Evolutionary conservation across 345 rosid species (phyloP).

Genomic region (Camelina neglecta): DNA sequence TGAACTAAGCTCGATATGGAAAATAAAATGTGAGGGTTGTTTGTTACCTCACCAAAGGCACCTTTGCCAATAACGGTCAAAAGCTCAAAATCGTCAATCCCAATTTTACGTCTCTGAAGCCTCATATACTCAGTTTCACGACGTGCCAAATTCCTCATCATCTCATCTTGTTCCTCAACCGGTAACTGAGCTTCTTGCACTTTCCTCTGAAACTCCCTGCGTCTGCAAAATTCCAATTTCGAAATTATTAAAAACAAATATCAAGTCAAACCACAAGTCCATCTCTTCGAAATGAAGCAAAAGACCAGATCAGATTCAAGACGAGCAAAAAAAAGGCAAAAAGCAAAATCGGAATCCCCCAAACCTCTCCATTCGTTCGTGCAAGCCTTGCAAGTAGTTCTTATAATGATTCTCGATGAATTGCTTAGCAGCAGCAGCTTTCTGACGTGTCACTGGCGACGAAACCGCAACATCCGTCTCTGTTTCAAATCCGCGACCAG

Average conservation of each 20-base stretch:
- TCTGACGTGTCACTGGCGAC: slow-evolving; percentile 95
- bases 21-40: neutral
- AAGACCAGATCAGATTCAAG: neutral
- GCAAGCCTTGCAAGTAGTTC: slow-evolving; percentile 89
- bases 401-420: slow-evolving; percentile 98
- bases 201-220: slow-evolving; percentile 76
- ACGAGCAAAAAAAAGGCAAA: too few species aligned
- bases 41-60: slow-evolving; percentile 93
- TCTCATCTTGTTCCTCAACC: slow-evolving; percentile 82
- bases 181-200: slow-evolving; percentile 89
- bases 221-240: slow-evolving; percentile 47
- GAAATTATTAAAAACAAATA: neutral
- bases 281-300: slow-evolving; percentile 5
- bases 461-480: slow-evolving; percentile 79
- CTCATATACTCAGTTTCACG: slow-evolving; percentile 95
- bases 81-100: slow-evolving; percentile 92
- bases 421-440: slow-evolving; percentile 97
- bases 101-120: slow-evolving; percentile 91
- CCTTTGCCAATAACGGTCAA: slow-evolving; percentile 92
- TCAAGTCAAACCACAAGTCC: slow-evolving; percentile 36
- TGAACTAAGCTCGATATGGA: neutral
- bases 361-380: slow-evolving; percentile 95
- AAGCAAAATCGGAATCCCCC: neutral
- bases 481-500: slow-evolving; percentile 65
- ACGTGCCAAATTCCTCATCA: slow-evolving; percentile 86